Evolutionary conservation across 768 basidiomycete species (phyloP), one percentile per base, ranked within the genome.

Genomic region (Neoboletus subvelutipes): DNA sequence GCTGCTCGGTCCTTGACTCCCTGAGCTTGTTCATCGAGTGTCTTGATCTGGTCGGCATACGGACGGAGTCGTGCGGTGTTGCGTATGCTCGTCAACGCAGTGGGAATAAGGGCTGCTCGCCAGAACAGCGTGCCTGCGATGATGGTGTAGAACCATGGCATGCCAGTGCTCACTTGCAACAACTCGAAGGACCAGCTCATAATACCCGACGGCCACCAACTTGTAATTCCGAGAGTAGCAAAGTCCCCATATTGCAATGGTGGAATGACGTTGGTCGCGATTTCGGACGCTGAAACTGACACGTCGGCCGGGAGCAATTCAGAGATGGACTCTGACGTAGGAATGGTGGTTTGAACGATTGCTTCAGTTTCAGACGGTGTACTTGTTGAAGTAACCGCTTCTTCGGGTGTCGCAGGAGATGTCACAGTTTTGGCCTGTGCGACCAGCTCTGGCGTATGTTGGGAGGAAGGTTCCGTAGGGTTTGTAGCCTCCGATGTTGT

Each of bases 101-200:
- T 73, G 2, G 89, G 90, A 50, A 91, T 69, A 45, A 89, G 77
- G 48, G 80, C 45, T 20, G 80, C 48, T 22, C 88, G 84, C 77
- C 87, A 84, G 66, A 85, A 65, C 12, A 87, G 53, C 28, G 86
- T 83, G 29, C 85, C 83, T 5, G 73, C 75, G 43, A 92, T 72
- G 71, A 94, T 90, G 47, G 91, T 88, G 78, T 85, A 83, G 76
- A 90, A 90, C 92, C 93, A 94, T 0, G 88, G 86, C 57, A 93
- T 72, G 37, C 85, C 86, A 0, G 84, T 83, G 47, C 77, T 71
- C 50, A 92, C 85, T 60, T 92, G 83, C 52, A 91, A 70, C 47
- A 83, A 59, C 69, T 93, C 90, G 48, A 90, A 75, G 18, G 82
- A 74, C 80, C 81, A 84, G 42, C 81, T 78, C 20, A 84, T 74